Evolutionary conservation across 208 protist species (phyloP).

Genomic region (Kentomonas sorsogonicus): DNA sequence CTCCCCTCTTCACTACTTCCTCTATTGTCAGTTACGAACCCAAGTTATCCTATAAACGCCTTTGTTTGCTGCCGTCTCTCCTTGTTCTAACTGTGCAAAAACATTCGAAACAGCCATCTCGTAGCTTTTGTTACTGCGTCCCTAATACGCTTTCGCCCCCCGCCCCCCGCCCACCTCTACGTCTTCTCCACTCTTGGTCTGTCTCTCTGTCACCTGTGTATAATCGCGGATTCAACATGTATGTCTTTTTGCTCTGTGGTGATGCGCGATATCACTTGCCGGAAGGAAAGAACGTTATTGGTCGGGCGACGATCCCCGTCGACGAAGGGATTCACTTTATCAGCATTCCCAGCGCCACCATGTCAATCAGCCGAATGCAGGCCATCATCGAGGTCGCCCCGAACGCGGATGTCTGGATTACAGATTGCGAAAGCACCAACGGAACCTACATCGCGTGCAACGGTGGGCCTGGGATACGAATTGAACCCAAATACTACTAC

Average conservation of each 20-base stretch:
- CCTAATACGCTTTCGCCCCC: no score
- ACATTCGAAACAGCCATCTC: no score
- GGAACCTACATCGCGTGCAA: conserved; percentile 64
- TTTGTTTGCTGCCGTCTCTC: no score
- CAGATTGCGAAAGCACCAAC: conserved; percentile 84
- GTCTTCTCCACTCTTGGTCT: no score
- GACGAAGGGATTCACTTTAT: conserved; percentile 67
- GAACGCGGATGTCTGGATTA: conserved; percentile 83
- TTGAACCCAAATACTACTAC: conserved; percentile 72
- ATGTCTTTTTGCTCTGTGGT: neutral
- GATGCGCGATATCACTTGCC: conserved; percentile 18
- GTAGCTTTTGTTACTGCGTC: no score
- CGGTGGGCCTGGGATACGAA: conserved; percentile 42
- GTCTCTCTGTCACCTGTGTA: neutral
- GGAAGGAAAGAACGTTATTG: conserved; percentile 70
- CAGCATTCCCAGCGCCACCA: conserved; percentile 48
- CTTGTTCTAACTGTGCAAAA: no score
- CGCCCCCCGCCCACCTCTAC: no score
- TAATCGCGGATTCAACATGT: neutral
- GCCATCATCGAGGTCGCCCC: conserved; percentile 64
- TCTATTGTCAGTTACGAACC: no score
- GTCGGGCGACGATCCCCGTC: conserved; percentile 36
- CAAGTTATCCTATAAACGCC: no score
- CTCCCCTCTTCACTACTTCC: no score
- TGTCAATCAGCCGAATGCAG: conserved; percentile 74